phyloP scores from a whole-genome alignment of 768 basidiomycete species.

The Podaxis sp. region DNA sequence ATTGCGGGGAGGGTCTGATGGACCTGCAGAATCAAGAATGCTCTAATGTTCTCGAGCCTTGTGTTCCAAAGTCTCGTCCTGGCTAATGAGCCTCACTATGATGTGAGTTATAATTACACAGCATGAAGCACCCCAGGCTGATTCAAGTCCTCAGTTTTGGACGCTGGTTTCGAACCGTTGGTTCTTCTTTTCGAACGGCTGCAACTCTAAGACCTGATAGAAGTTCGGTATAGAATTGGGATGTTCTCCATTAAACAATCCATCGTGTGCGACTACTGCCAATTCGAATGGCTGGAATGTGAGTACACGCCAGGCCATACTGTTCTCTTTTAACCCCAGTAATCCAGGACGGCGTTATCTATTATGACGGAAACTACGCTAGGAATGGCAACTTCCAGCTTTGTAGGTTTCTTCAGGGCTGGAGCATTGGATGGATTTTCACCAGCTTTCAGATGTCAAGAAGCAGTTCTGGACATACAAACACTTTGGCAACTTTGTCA shows the following conservation, averaged over 20 bases:
- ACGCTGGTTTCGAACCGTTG: constrained; percentile 37
- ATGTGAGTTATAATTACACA: constrained; percentile 26
- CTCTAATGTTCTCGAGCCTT: constrained; percentile 36
- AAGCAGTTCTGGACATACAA: constrained; percentile 42
- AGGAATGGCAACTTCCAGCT: constrained; percentile 36
- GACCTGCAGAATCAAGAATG: constrained; percentile 32
- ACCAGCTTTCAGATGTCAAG: constrained; percentile 27
- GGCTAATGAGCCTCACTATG: constrained; percentile 36
- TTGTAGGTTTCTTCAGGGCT: constrained; percentile 24
- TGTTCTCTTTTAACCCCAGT: not conserved
- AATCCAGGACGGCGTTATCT: constrained; percentile 34
- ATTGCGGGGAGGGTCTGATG: not conserved
- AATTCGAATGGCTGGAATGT: constrained; percentile 46
- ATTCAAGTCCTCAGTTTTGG: constrained; percentile 30
- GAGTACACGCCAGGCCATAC: constrained; percentile 8
- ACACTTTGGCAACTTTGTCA: constrained; percentile 41
- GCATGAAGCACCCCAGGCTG: not conserved
- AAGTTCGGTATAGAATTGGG: constrained; percentile 30
- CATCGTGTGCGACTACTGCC: constrained; percentile 32
- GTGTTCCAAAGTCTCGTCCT: constrained; percentile 39
- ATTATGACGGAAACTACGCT: constrained; percentile 41
- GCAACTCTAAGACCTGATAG: constrained; percentile 7
- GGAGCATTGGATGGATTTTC: not conserved
- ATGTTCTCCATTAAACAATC: constrained; percentile 34
- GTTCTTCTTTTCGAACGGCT: constrained; percentile 1